These are phyloP conservation scores for Nicotiana benthamiana DNA, from an alignment of 257 asterid genomes.

Conservation along the genomic window DNA sequence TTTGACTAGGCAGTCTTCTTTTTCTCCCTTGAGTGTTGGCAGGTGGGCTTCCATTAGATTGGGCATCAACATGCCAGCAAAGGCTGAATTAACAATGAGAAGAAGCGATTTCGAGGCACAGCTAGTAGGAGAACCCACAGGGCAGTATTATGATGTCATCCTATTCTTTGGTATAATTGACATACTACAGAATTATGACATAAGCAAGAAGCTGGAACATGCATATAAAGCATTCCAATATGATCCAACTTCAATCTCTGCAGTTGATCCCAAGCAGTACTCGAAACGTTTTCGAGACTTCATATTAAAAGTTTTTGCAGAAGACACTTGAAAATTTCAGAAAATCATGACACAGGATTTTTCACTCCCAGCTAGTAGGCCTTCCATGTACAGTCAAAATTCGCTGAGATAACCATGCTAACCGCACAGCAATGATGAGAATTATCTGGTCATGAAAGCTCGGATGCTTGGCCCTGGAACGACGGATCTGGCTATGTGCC, in stretches of 20 bases:
- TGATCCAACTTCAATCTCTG: constrained; percentile 86
- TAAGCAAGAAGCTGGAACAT: constrained; percentile 93
- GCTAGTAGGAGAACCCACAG: constrained; percentile 71
- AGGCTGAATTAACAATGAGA: constrained; percentile 62
- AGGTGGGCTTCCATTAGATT: constrained; percentile 39
- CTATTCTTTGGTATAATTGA: constrained; percentile 81
- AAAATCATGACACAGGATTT: background rate
- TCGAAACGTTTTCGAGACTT: constrained; percentile 76
- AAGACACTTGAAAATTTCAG: constrained; percentile 35
- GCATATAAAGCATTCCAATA: constrained; percentile 84
- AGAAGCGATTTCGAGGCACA: constrained; percentile 39
- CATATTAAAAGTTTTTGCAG: constrained; percentile 60
- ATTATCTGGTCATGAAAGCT: background rate
- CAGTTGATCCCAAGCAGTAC: constrained; percentile 84
- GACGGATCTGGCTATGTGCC: constrained; percentile 5
- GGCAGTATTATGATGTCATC: constrained; percentile 69
- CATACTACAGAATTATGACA: constrained; percentile 81
- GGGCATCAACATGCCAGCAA: constrained; percentile 67
- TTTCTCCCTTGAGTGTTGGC: constrained; percentile 9
- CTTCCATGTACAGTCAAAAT: background rate
- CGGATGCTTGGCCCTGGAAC: constrained; percentile 1
- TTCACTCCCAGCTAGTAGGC: background rate
- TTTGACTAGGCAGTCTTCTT: background rate
- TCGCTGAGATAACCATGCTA: constrained; percentile 2
- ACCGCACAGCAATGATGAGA: background rate